Evolutionary conservation across 257 asterid species (phyloP).

Genomic region (Ligustrum vulgare): DNA sequence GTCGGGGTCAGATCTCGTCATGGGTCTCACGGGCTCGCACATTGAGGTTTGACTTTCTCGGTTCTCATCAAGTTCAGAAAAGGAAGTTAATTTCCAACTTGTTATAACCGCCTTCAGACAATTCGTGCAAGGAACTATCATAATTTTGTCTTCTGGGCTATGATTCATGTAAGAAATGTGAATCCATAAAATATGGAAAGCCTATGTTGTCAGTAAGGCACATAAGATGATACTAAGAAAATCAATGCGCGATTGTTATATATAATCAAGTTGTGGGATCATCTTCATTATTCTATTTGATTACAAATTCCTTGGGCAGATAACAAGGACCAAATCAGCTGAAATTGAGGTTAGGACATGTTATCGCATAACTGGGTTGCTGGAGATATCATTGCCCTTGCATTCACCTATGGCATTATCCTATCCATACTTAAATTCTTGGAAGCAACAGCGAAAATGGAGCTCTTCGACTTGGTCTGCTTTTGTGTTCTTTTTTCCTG

Average conservation of each 20-base stretch:
- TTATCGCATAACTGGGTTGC: conserved; percentile 27
- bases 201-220: neutral
- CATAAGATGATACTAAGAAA: neutral
- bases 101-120: neutral
- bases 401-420: conserved; percentile 34
- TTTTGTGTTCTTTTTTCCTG: conserved; percentile 1
- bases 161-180: neutral
- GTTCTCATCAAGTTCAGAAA: neutral
- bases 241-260: neutral
- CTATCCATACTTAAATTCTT: conserved; percentile 37
- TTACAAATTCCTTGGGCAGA: neutral
- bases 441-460: conserved; percentile 43
- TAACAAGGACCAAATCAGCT: neutral
- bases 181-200: neutral
- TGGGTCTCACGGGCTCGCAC: too few species aligned
- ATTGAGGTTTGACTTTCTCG: too few species aligned
- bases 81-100: neutral
- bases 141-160: neutral
- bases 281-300: neutral
- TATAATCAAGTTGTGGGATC: neutral
- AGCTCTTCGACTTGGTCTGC: conserved; percentile 42
- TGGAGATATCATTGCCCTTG: conserved; percentile 39
- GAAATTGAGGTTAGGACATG: conserved; percentile 26
- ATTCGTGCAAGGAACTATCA: neutral
- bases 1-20: too few species aligned